These are phyloP conservation scores for Phytophthora foliorum DNA, from an alignment of 352 stramenopile species.

Conservation along the genomic window DNA sequence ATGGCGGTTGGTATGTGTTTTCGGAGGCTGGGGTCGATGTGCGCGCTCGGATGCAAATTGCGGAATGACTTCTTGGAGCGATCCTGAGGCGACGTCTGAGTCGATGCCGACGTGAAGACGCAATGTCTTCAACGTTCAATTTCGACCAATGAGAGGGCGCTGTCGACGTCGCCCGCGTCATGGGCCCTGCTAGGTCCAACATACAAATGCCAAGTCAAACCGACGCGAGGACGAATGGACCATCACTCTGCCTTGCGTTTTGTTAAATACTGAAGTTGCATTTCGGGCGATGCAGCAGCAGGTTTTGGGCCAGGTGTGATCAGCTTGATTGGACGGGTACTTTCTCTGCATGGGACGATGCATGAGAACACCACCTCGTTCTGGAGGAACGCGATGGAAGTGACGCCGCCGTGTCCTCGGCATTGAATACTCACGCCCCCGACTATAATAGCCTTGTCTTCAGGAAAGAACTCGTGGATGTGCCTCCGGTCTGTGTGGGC, in stretches of 20 bases:
- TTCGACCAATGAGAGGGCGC: constrained; percentile 12
- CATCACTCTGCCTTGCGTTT: constrained; percentile 34
- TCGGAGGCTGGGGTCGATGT: constrained; percentile 3
- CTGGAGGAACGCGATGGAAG: neutral
- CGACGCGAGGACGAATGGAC: constrained; percentile 5
- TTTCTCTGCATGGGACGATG: constrained; percentile 19
- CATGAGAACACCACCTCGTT: constrained; percentile 15
- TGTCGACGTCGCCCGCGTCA: constrained; percentile 30
- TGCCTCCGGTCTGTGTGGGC: neutral
- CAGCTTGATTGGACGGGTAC: constrained; percentile 39
- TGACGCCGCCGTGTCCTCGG: neutral
- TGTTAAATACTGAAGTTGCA: constrained; percentile 10
- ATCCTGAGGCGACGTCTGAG: constrained; percentile 28
- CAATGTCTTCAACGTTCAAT: constrained; percentile 32
- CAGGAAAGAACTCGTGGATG: neutral
- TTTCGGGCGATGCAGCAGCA: constrained; percentile 25
- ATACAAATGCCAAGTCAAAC: constrained; percentile 24
- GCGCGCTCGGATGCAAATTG: constrained; percentile 33
- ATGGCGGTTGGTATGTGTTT: constrained; percentile 35
- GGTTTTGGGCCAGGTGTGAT: constrained; percentile 26
- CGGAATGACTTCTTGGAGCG: constrained; percentile 24
- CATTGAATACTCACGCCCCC: neutral
- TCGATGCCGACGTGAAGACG: constrained; percentile 10
- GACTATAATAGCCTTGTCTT: neutral
- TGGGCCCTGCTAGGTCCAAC: neutral